phyloP scores from a whole-genome alignment of 1,284 basidiomycete genomes.

The Mycosarcoma maydis region DNA sequence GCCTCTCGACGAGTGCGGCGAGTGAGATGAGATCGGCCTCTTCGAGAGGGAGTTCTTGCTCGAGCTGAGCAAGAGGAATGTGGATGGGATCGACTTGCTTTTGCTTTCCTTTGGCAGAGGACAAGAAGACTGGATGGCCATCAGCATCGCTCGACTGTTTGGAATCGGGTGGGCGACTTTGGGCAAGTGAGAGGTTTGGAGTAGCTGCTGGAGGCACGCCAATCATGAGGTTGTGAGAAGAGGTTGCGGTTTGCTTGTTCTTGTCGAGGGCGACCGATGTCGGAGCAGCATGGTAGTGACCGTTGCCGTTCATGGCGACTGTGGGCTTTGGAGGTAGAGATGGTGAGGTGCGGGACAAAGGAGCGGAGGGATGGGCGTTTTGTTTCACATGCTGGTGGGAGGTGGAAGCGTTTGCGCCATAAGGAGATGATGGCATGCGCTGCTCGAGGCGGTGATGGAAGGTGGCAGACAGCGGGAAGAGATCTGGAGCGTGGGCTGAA shows the following conservation, averaged over 20 bases:
- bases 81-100: slow-evolving; percentile 27
- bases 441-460: not conserved
- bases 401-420: slow-evolving; percentile 18
- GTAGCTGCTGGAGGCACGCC: slow-evolving; percentile 42
- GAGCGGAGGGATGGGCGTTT: slow-evolving; percentile 5
- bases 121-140: not conserved
- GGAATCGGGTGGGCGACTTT: slow-evolving; percentile 2
- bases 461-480: too few relatives aligned
- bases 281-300: slow-evolving; percentile 13
- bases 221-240: slow-evolving; percentile 46
- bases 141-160: not conserved
- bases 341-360: slow-evolving; percentile 2
- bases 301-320: slow-evolving; percentile 24
- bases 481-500: too few relatives aligned
- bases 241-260: slow-evolving; percentile 14
- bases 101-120: slow-evolving; percentile 31
- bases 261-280: slow-evolving; percentile 8
- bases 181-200: slow-evolving; percentile 7
- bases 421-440: slow-evolving; percentile 37
- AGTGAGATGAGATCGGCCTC: slow-evolving; percentile 79
- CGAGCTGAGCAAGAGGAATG: slow-evolving; percentile 69
- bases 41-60: slow-evolving; percentile 79
- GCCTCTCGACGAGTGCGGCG: slow-evolving; percentile 78
- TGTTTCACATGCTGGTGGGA: slow-evolving; percentile 32
- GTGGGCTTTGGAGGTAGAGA: slow-evolving; percentile 3